phyloP scores from a whole-genome alignment of 176 grass and related monocot genomes.

The Themeda triandra region DNA sequence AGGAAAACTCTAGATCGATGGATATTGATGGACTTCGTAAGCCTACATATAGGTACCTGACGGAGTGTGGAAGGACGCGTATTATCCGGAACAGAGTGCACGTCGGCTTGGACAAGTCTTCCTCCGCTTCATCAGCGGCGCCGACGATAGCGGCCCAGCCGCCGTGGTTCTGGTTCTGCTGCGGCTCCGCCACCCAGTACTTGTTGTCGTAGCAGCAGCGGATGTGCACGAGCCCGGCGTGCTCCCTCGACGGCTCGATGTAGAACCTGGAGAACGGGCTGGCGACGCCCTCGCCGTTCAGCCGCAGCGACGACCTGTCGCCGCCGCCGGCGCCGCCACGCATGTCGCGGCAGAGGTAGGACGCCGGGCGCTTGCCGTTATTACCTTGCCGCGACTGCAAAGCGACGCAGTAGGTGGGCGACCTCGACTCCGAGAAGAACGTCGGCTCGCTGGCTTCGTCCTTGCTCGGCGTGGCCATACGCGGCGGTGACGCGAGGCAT shows the following conservation, averaged over 20 bases:
- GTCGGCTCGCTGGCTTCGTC: too few species aligned
- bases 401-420: too few species aligned
- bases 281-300: neutral
- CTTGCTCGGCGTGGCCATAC: too few species aligned
- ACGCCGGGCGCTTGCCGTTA: too few species aligned
- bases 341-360: too few species aligned
- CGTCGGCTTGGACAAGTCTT: neutral
- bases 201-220: conserved; percentile 32
- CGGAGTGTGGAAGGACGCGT: neutral
- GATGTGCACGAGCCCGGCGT: conserved; percentile 10
- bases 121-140: conserved; percentile 6
- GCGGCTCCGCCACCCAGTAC: neutral
- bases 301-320: neutral
- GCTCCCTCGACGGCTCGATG: neutral
- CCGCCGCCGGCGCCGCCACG: neutral
- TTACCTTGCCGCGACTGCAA: too few species aligned
- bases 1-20: too few species aligned
- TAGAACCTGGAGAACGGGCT: conserved; percentile 13
- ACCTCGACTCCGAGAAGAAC: too few species aligned
- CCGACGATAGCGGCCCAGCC: neutral
- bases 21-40: too few species aligned
- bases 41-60: neutral
- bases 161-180: neutral
- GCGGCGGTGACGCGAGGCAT: too few species aligned
- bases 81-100: conserved; percentile 19